Conservation (phyloP, 2,329 filamentous ascomycete genomes). For the Paraconiothyrium brasiliense region DNA sequence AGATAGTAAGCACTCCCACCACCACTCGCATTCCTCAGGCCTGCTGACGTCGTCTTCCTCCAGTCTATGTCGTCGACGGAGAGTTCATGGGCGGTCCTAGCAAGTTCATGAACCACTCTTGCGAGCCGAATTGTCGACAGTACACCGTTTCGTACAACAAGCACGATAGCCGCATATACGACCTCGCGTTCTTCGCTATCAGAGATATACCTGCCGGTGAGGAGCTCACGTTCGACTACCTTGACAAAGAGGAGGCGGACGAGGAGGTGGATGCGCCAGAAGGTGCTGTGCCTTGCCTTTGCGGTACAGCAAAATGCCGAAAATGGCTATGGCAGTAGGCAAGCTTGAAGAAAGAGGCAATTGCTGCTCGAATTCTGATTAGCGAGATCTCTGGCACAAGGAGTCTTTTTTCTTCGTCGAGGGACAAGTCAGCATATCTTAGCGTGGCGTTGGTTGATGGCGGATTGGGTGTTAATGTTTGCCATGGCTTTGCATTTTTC, state of each 20-base stretch:
- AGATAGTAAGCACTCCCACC: slow-evolving; percentile 25
- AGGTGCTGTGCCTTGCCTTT: slow-evolving; percentile 56
- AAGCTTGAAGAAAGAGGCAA: neutral
- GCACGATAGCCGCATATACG: slow-evolving; percentile 77
- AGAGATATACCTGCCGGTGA: slow-evolving; percentile 70
- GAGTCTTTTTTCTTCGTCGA: neutral
- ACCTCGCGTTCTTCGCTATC: slow-evolving; percentile 79
- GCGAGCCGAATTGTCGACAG: slow-evolving; percentile 79
- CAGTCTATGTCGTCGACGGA: slow-evolving; percentile 65
- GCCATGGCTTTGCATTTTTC: too few species aligned
- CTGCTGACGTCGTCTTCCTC: neutral
- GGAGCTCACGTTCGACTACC: slow-evolving; percentile 83
- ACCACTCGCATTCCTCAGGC: neutral
- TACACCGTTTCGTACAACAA: slow-evolving; percentile 83
- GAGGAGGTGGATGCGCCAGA: slow-evolving; percentile 49
- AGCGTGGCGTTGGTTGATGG: too few species aligned
- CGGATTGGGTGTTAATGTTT: too few species aligned
- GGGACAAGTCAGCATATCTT: neutral
- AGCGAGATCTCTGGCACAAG: neutral
- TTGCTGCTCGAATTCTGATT: neutral
- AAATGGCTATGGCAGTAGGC: slow-evolving; percentile 69
- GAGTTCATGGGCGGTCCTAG: slow-evolving; percentile 81
- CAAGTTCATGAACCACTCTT: slow-evolving; percentile 85
- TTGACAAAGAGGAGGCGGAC: slow-evolving; percentile 67
- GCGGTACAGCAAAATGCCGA: slow-evolving; percentile 72